Evolutionary conservation across 1,284 basidiomycete species (phyloP), one percentile per base, ranked within the genome.

Genomic region (Ceratobasidium sp.): DNA sequence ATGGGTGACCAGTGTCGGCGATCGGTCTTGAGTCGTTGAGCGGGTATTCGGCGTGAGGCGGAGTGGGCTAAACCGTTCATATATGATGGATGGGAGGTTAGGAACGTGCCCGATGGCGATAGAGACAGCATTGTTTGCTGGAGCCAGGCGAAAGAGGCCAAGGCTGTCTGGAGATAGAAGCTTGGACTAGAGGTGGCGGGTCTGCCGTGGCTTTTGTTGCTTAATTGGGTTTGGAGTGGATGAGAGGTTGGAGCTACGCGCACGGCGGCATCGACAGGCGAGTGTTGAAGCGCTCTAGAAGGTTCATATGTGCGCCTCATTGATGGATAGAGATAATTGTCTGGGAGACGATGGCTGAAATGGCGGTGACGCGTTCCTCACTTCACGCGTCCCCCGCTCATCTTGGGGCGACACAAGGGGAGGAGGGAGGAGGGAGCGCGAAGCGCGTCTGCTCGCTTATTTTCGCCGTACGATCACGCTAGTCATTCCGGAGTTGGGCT

Each of bases 291-390:
- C n/a, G n/a, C 47, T 14, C 7, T 24, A 24, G 27, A 19, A n/a
- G 11, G 29, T 41, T 15, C 27, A 22, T 15, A 33, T n/a, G 29
- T 15, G 31, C 27, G 44, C 15, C 29, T 5, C 7, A 15, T 7
- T 8, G 44, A 17, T 24, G 50, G 19, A n/a, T 24, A 17, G 50
- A 51, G 17, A n/a, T 17, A 51, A n/a, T 51, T 51, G 50, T 19
- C 50, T 51, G 50, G 4, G 6, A 17, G 50, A n/a, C 19, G 15
- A 19, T n/a, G n/a, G 36, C 11, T 11, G 36, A 41, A 54, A 41
- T 57, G 66, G 53, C 54, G 66, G 44, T 56, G 48, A 51, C 65
- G 51, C 65, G 17, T 45, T 71, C 53, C 54, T 54, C 66, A 71
- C 66, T 41, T n/a, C 44, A 53, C 27, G 54, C 66, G n/a, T 71